Evolutionary conservation across 305 asterid genomes (phyloP).

Genomic region (Solanum hybrid): DNA sequence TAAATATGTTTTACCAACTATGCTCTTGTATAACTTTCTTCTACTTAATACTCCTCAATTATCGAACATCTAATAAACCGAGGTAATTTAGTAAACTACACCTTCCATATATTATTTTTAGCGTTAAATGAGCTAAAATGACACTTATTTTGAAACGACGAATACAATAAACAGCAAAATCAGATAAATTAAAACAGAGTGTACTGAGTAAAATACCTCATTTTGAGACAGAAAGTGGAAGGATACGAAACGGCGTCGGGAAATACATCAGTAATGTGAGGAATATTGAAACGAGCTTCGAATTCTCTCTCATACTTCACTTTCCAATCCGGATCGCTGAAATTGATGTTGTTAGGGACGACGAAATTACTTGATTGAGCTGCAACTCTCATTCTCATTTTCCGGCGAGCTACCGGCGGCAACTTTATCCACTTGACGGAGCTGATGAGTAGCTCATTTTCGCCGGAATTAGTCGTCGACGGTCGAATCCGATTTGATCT

Average conservation of each 20-base stretch:
- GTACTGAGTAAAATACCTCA: conserved; percentile 27
- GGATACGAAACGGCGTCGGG: conserved; percentile 48
- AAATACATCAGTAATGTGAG: conserved; percentile 46
- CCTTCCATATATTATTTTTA: not conserved
- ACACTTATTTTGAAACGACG: not conserved
- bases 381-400: conserved; percentile 4
- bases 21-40: not conserved
- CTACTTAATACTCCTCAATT: not conserved
- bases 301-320: conserved; percentile 47
- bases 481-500: conserved; percentile 18
- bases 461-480: not conserved
- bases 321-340: conserved; percentile 65
- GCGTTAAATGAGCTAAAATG: not conserved
- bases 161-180: not conserved
- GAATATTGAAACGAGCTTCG: conserved; percentile 56
- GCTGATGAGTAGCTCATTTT: not conserved
- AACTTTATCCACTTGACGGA: not conserved
- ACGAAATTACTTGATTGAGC: not conserved
- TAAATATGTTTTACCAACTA: not conserved
- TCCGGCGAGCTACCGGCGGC: conserved; percentile 7
- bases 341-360: conserved; percentile 20
- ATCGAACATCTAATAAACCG: not conserved
- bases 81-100: not conserved
- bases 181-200: not conserved
- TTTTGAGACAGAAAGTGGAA: conserved; percentile 62